Base-by-base conservation (phyloP, 1,284 basidiomycete genomes). In the Cystobasidium pallidum region DNA sequence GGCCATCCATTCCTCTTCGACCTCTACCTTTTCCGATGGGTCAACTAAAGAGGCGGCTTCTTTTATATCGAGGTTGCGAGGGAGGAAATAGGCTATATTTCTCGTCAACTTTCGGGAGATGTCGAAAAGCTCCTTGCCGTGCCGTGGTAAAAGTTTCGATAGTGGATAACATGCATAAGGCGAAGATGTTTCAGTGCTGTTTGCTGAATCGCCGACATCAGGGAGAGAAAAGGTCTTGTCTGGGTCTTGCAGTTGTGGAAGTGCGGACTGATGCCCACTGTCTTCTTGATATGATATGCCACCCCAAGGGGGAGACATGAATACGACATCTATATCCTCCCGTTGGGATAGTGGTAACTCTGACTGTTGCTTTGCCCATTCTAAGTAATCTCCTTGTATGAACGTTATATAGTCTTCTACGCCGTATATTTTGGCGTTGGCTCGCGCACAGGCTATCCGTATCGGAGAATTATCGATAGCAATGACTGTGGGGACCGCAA, bases 361-460 rank as follows among this genome's bases (percentile, higher is more conserved):
- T 45, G 62, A 17, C 75, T 87, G 87, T 0, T 88, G 82, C 19
- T 85, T 82, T 0, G 89, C 89, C 79, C 94, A 96, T 6, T 88
- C 84, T 45, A 91, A 80, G 80, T 90, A 96, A 82, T 98, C 94
- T 0, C 85, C 86, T n/a, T 91, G 86, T 52, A 99, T 86, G 79
- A 98, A 98, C 75, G 94, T 91, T 78, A 99, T 99, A 32, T 91
- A 86, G 78, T 97, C 90, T 17, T 89, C 89, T 21, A 99, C 94
- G 32, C 95, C 95, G 78, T 96, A 94, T 72, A 98, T 88, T 59
- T 86, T 83, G 0, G 94, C 94, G 77, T 99, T 99, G 81, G 96
- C 92, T 72, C 88, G 85, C 1, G 94, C 95, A 17, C 98, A 86
- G 2, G 88, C 88, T 8, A 99, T 84, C 49, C 94, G 88, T 1